Base-by-base conservation (phyloP, 2,329 filamentous ascomycete genomes). In the Cryphonectria naterciae region DNA sequence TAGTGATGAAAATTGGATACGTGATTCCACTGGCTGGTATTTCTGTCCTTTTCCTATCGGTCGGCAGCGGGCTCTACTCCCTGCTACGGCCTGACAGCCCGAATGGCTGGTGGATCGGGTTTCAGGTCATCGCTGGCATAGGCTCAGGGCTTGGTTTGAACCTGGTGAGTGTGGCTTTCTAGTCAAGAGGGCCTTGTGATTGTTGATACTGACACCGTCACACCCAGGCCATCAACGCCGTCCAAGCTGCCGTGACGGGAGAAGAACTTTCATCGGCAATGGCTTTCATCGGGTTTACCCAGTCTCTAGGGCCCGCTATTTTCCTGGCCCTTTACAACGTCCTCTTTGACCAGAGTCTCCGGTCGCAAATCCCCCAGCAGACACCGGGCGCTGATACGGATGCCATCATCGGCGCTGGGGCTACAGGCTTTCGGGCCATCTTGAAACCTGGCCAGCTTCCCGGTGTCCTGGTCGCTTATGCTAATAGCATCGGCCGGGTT, bases 51-150 rank as follows among this genome's bases (percentile, higher is more conserved):
- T 13, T 67, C 10, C n/a, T 56, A 1, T 39, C 68, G 11, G 35
- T 69, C 28, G 46, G 46, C 2, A 54, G 32, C 7, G 68, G 68
- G 4, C 25, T 69, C 2, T 35, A 41, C 25, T 52, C 60, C 0
- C 10, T 65, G 6, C 41, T 69, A 7, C 15, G 10, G 10, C 61
- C 61, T 22, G 37, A 65, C 19, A 25, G 19, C 61, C 11, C n/a
- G n/a, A 65, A 19, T 2, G 46, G 60, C 2, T 13, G 32, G 8
- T 64, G 68, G 60, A 25, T 69, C 2, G 68, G 68, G 6, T 69
- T 52, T 7, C 68, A 69, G 15, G 46, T 69, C 52, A 52, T 69
- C 13, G 43, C 35, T 10, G 61, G 68, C 0, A n/a, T 41, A 22
- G 68, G 68, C 6, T 25, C 39, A 8, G 68, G 67, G n/a, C n/a